Percentiles rank a stretch among this genome's conserved stretches.
Conservation (phyloP, 73 alveolate species). For the Durusdinium trenchii region DNA sequence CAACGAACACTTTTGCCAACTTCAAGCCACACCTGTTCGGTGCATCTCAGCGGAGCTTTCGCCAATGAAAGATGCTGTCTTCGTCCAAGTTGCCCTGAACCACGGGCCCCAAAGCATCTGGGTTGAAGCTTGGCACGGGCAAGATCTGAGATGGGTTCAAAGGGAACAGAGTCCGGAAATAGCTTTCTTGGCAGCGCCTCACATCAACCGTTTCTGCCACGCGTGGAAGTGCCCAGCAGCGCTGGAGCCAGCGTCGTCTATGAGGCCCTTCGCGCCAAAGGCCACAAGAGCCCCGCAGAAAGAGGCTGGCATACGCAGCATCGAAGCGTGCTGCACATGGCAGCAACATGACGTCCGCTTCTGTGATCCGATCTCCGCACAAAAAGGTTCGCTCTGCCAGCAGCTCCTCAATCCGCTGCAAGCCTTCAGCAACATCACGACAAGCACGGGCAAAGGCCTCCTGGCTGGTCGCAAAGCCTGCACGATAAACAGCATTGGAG, state of each 20-base stretch:
- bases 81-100: background rate
- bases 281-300: conserved; percentile 89
- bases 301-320: conserved; percentile 86
- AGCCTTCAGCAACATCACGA: conserved; percentile 76
- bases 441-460: conserved; percentile 77
- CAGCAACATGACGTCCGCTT: conserved; percentile 80
- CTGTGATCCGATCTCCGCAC: conserved; percentile 47
- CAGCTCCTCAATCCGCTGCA: conserved; percentile 56
- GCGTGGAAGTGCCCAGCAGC: conserved; percentile 69
- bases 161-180: conserved; percentile 86
- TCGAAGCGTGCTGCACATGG: conserved; percentile 86
- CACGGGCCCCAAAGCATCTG: conserved; percentile 42
- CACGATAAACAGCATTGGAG: conserved; percentile 86
- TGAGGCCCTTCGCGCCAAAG: conserved; percentile 77
- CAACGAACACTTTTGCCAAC: too few species aligned
- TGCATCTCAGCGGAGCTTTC: background rate
- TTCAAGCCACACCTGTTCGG: too few species aligned
- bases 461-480: conserved; percentile 89
- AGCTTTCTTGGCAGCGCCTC: conserved; percentile 82
- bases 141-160: conserved; percentile 70
- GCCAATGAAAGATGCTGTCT: conserved; percentile 2
- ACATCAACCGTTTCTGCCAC: conserved; percentile 49
- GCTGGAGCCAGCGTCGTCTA: conserved; percentile 86
- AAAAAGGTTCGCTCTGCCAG: conserved; percentile 30
- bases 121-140: conserved; percentile 50